Base-by-base conservation (phyloP, 2,329 filamentous ascomycete species). In the Penicillium olsonii region DNA sequence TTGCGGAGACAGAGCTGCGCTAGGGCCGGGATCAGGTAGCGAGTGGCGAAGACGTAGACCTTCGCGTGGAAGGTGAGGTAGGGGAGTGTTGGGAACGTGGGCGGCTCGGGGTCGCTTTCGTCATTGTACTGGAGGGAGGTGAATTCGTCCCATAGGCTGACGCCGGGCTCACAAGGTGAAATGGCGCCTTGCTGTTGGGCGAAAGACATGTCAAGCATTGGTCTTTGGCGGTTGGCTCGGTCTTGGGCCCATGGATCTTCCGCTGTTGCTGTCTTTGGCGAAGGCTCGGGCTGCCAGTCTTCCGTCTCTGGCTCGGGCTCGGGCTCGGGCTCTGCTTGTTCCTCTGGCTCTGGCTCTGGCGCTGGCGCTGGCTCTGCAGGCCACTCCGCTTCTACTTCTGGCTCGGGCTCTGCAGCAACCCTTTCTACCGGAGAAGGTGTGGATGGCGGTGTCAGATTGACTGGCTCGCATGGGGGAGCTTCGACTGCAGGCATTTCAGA, bases 41-140 rank as follows among this genome's bases (percentile, higher is more conserved):
- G 68, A 2, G 69, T 70, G n/a, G 71, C 70, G 46, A 74, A 73
- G 49, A 72, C 67, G 52, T 74, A 73, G 38, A 74, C 51, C 57
- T 74, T 73, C n/a, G 71, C 71, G 35, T 74, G 71, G 57, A 73
- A 73, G 33, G 71, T 62, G 22, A 73, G 63, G 47, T 74, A 73
- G 4, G 70, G 70, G 11, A 69, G 59, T 12, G 42, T 37, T 40
- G 42, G 47, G 47, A 47, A 31, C 41, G 52, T 14, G 37, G 53
- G 26, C 33, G 50, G 34, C 42, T 53, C 42, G 44, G 42, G 12
- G 47, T 41, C 14, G 48, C 50, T 38, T 37, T 50, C 64, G 19
- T 68, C 64, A 33, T 58, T 55, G 48, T 73, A 72, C 42, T 71
- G 62, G 14, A 74, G 60, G 17, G 58, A 55, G 2, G 60, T 52